Conservation (phyloP, 2,329 filamentous ascomycete species). For the Penicillium verrucosum region DNA sequence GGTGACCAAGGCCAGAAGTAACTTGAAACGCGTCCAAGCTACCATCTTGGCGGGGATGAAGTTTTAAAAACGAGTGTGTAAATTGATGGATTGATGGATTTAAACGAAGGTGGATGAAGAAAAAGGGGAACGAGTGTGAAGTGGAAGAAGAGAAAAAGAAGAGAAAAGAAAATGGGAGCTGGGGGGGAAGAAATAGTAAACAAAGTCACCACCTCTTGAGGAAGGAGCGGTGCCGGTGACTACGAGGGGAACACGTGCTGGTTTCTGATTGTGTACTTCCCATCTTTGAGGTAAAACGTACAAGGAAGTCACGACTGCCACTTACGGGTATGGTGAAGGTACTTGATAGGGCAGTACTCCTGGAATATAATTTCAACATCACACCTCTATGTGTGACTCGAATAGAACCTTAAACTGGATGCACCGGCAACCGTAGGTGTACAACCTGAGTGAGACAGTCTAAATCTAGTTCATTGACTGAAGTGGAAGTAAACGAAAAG, state of each 20-base stretch:
- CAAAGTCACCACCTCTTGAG: not conserved
- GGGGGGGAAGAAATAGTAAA: constrained; percentile 4
- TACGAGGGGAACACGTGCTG: not conserved
- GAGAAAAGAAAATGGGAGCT: not conserved
- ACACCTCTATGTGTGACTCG: not conserved
- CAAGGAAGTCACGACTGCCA: constrained; percentile 2
- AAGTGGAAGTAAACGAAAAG: not conserved
- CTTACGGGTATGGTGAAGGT: not conserved
- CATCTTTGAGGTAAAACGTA: not conserved
- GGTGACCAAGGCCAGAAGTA: constrained; percentile 20
- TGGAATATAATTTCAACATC: not conserved
- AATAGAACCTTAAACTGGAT: constrained; percentile 4
- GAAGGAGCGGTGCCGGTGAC: not conserved
- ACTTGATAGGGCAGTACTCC: not conserved
- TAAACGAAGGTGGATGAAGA: constrained; percentile 1
- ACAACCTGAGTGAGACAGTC: constrained; percentile 1
- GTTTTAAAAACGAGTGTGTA: not conserved
- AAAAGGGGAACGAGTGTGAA: not conserved
- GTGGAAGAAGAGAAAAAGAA: constrained; percentile 1
- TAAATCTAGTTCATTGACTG: not conserved
- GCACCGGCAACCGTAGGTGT: not conserved
- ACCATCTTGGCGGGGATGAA: not conserved
- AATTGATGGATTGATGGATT: not conserved
- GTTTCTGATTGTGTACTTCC: not conserved
- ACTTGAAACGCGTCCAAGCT: constrained; percentile 13